A percentile compares a stretch with the other conserved stretches of the same genome.
These are phyloP conservation scores for Thalia dealbata DNA, from an alignment of 176 grass and related monocot genomes.

Conservation along the genomic window DNA sequence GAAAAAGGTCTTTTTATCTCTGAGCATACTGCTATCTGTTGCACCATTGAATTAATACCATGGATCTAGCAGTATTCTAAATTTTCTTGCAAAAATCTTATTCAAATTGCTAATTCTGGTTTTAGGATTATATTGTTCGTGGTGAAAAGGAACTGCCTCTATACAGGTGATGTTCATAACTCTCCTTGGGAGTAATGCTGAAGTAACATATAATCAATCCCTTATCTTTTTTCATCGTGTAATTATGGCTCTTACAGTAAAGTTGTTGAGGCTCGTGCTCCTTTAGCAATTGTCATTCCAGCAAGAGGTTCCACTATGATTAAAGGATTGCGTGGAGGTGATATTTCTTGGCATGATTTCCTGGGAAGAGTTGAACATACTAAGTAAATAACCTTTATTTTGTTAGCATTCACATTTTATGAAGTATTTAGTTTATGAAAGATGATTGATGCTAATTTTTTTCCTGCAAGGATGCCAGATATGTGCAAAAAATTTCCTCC, in stretches of 20 bases:
- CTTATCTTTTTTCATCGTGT: constrained; percentile 23
- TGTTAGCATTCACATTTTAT: not conserved
- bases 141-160: constrained; percentile 82
- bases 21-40: constrained; percentile 2
- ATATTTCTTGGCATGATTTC: constrained; percentile 86
- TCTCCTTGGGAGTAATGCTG: not conserved
- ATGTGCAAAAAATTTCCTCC: no score
- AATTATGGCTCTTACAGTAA: constrained; percentile 51
- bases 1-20: not conserved
- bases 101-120: constrained; percentile 22
- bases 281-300: constrained; percentile 69
- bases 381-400: constrained; percentile 31
- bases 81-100: not conserved
- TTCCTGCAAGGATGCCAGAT: not conserved
- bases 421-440: not conserved
- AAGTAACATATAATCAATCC: not conserved
- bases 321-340: constrained; percentile 46
- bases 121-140: constrained; percentile 78
- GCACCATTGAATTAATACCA: not conserved
- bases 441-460: not conserved
- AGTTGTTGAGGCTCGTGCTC: constrained; percentile 74
- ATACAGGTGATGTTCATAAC: constrained; percentile 47
- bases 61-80: not conserved
- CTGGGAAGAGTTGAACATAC: constrained; percentile 44
- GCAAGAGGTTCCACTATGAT: constrained; percentile 39